A percentile compares a stretch with the other conserved stretches of the same genome.
These are phyloP conservation scores for Grosmannia huntii DNA, from an alignment of 2,329 filamentous ascomycete genomes.

Conservation along the genomic window DNA sequence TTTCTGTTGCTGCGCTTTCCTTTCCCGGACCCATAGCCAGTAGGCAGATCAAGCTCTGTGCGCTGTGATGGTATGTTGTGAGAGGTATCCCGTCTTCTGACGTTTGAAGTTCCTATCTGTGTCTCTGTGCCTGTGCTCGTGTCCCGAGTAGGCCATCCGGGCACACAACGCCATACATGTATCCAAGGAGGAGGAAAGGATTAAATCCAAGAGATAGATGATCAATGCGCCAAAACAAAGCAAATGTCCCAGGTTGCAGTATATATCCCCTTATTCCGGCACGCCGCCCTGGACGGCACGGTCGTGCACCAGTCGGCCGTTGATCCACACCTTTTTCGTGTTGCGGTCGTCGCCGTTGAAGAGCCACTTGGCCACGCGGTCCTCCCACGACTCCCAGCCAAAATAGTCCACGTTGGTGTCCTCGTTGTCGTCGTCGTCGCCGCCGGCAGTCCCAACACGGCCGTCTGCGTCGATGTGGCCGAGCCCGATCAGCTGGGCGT, in stretches of 20 bases:
- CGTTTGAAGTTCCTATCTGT: background rate
- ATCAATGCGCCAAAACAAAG: too few relatives aligned
- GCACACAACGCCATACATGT: too few relatives aligned
- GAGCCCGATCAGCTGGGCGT: conserved; percentile 71
- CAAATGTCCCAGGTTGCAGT: too few relatives aligned
- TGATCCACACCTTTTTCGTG: conserved; percentile 79
- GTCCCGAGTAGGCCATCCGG: background rate
- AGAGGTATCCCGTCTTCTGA: too few relatives aligned
- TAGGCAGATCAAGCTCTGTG: too few relatives aligned
- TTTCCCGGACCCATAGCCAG: too few relatives aligned
- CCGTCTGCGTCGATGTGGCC: conserved; percentile 33
- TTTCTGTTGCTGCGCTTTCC: too few relatives aligned
- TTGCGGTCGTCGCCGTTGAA: conserved; percentile 91
- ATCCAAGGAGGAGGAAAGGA: too few relatives aligned
- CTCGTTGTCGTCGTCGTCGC: conserved; percentile 17
- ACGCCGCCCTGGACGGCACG: conserved; percentile 12
- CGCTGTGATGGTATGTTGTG: too few relatives aligned
- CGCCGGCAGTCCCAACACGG: conserved; percentile 6
- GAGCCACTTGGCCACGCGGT: conserved; percentile 85
- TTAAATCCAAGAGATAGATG: background rate
- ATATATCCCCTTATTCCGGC: background rate
- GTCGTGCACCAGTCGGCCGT: conserved; percentile 66
- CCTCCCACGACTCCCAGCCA: conserved; percentile 80
- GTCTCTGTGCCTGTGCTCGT: background rate
- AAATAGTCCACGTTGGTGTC: conserved; percentile 72